phyloP scores from a whole-genome alignment of 2,329 filamentous ascomycete species.

The Colletotrichum camelliae region DNA sequence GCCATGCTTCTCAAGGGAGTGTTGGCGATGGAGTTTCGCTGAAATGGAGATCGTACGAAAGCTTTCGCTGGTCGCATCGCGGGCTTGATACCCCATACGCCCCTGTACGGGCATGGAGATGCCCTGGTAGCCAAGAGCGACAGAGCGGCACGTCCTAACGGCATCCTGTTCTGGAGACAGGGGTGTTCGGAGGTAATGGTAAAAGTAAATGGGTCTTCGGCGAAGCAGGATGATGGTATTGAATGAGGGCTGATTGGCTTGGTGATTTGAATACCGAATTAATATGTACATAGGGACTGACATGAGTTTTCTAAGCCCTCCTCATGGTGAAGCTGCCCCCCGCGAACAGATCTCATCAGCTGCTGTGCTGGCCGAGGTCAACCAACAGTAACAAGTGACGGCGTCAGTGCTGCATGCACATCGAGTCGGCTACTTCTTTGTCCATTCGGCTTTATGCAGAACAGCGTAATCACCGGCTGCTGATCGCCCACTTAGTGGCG shows the following conservation, averaged over 20 bases:
- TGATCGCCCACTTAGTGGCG: neutral
- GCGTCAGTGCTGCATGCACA: neutral
- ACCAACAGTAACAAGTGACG: neutral
- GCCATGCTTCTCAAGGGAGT: neutral
- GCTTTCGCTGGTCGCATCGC: neutral
- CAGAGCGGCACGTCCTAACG: neutral
- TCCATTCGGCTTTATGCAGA: constrained; percentile 12
- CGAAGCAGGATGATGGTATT: neutral
- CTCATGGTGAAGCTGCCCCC: neutral
- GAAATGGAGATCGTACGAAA: neutral
- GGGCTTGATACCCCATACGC: neutral
- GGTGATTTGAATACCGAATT: neutral
- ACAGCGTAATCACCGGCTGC: neutral
- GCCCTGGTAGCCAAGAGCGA: neutral
- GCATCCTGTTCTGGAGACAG: neutral
- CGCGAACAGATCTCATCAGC: neutral
- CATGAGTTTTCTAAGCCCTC: neutral
- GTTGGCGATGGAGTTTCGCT: neutral
- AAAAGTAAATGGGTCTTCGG: neutral
- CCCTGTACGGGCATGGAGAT: neutral
- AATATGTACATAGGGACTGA: neutral
- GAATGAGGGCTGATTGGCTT: neutral
- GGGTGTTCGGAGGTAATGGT: neutral
- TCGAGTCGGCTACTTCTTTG: neutral
- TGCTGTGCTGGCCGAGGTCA: neutral